Evolutionary conservation across 345 rosid genomes (phyloP).

Genomic region (Hevea brasiliensis): DNA sequence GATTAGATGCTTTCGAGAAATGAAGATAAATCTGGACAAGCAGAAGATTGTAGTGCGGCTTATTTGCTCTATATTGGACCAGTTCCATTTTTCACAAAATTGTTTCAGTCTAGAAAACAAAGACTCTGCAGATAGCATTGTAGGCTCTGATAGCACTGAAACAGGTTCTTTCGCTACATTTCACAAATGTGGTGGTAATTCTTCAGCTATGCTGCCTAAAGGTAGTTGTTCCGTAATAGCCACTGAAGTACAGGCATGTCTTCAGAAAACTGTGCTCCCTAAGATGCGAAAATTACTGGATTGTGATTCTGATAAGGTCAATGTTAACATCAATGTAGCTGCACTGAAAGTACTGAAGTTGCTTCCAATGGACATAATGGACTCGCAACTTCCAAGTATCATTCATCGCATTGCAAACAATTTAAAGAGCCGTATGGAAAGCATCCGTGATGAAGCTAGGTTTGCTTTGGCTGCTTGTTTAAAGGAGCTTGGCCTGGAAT

Average conservation of each 20-base stretch:
- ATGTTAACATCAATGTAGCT: constrained; percentile 65
- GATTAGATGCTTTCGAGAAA: constrained; percentile 69
- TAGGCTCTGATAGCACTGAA: constrained; percentile 18
- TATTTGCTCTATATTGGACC: constrained; percentile 71
- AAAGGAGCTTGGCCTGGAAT: constrained; percentile 87
- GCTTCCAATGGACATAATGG: constrained; percentile 75
- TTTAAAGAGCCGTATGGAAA: constrained; percentile 65
- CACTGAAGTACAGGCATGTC: constrained; percentile 54
- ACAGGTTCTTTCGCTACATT: not conserved
- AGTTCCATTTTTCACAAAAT: constrained; percentile 58
- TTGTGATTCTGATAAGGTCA: constrained; percentile 61
- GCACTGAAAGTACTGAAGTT: constrained; percentile 82
- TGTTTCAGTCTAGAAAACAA: constrained; percentile 37
- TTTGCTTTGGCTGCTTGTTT: constrained; percentile 78
- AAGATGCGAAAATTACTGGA: constrained; percentile 65
- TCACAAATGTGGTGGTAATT: not conserved
- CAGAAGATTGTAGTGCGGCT: constrained; percentile 66
- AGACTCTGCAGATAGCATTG: constrained; percentile 16
- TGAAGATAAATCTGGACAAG: constrained; percentile 55
- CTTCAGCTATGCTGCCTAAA: constrained; percentile 25
- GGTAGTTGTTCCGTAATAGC: constrained; percentile 21
- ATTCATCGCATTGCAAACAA: constrained; percentile 66
- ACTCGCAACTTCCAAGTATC: constrained; percentile 71
- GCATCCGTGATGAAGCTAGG: constrained; percentile 78
- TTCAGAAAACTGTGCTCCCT: constrained; percentile 61